phyloP scores from a whole-genome alignment of 2,329 filamentous ascomycete genomes.

The Aaosphaeria arxii region DNA sequence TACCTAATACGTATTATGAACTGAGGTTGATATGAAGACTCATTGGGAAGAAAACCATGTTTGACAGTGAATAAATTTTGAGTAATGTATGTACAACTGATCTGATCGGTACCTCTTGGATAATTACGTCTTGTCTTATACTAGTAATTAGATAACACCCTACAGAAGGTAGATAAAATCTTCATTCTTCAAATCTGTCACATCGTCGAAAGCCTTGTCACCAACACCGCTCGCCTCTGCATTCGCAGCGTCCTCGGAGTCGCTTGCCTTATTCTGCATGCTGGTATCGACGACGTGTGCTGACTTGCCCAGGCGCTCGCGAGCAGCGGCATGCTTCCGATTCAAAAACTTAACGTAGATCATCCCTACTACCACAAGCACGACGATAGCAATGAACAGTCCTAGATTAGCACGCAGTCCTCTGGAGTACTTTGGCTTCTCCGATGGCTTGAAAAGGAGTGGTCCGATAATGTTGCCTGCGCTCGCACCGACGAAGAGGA shows the following conservation, averaged over 20 bases:
- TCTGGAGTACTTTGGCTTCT: conserved; percentile 56
- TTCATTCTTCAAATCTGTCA: conserved; percentile 61
- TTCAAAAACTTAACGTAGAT: conserved; percentile 55
- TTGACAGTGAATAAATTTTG: too few species aligned
- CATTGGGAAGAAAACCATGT: too few species aligned
- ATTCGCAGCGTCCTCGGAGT: conserved; percentile 26
- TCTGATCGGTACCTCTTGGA: too few species aligned
- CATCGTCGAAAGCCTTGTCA: conserved; percentile 56
- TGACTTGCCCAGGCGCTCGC: conserved; percentile 59
- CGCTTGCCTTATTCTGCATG: conserved; percentile 50
- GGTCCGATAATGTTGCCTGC: conserved; percentile 67
- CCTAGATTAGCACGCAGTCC: conserved; percentile 60
- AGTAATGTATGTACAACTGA: too few species aligned
- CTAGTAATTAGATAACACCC: not conserved
- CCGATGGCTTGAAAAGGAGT: conserved; percentile 60
- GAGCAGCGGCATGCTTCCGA: conserved; percentile 50
- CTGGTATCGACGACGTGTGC: conserved; percentile 58
- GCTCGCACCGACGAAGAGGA: conserved; percentile 64
- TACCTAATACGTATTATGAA: too few species aligned
- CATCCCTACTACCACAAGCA: conserved; percentile 46
- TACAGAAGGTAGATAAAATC: conserved; percentile 61
- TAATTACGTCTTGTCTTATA: too few species aligned
- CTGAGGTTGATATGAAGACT: too few species aligned
- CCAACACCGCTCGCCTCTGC: conserved; percentile 27
- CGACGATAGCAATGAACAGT: conserved; percentile 59